Percentiles rank a stretch among this genome's conserved stretches.
Conservation (phyloP, 2,329 filamentous ascomycete species). For the Fusarium drepaniforme region DNA sequence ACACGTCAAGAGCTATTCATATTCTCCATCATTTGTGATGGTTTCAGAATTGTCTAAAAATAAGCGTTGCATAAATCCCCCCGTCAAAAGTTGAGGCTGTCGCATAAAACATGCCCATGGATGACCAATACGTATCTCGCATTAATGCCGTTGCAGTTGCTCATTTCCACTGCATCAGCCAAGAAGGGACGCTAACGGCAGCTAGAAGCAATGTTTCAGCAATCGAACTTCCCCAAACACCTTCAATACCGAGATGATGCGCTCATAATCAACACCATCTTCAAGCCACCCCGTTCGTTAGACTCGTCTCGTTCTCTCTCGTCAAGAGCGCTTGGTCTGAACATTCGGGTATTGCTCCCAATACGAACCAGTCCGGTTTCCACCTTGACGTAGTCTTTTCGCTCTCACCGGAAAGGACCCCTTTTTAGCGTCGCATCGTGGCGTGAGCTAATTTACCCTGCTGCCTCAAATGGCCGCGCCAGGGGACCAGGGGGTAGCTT, state of each 20-base stretch:
- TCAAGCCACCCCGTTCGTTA: conserved; percentile 18
- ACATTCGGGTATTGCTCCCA: conserved; percentile 22
- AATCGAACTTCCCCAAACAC: not conserved
- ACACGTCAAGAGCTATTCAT: not conserved
- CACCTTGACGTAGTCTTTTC: conserved; percentile 8
- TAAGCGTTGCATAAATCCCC: not conserved
- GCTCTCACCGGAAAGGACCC: conserved; percentile 21
- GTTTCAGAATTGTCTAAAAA: not conserved
- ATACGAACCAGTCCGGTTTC: conserved; percentile 12
- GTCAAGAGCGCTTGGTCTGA: not conserved
- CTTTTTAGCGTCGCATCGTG: conserved; percentile 35
- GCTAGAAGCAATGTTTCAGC: not conserved
- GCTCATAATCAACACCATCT: not conserved
- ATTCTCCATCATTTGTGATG: not conserved
- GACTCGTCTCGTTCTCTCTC: not conserved
- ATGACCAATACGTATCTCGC: not conserved
- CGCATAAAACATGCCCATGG: conserved; percentile 2
- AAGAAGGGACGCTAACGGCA: not conserved
- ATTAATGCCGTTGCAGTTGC: conserved; percentile 7
- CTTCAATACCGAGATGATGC: not conserved
- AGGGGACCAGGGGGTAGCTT: conserved; percentile 18
- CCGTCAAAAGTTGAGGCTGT: not conserved
- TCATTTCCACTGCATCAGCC: conserved; percentile 13
- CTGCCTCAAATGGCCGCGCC: conserved; percentile 23
- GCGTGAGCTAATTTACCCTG: conserved; percentile 37